A percentile compares a stretch with the other conserved stretches of the same genome.
These are phyloP conservation scores for Amanita muscaria DNA, from an alignment of 768 basidiomycete species.

Conservation along the genomic window DNA sequence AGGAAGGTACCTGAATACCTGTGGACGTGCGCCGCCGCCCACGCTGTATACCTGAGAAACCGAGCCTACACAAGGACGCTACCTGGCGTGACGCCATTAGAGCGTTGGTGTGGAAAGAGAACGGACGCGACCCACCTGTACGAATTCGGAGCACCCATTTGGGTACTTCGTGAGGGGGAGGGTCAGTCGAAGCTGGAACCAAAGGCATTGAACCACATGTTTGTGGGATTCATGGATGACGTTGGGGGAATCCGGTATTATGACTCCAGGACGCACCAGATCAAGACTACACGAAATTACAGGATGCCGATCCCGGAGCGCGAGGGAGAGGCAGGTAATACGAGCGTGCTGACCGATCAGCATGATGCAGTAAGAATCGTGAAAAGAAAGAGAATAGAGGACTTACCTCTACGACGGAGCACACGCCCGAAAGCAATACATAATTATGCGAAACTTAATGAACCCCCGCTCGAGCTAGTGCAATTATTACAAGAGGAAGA, in stretches of 20 bases:
- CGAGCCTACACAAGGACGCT: slow-evolving; percentile 9
- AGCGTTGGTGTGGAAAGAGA: slow-evolving; percentile 13
- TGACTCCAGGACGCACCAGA: not conserved
- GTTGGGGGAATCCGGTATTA: not conserved
- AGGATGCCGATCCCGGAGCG: not conserved
- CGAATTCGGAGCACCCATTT: slow-evolving; percentile 15
- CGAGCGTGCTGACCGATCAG: not conserved
- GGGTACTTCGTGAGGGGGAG: not conserved
- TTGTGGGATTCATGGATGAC: not conserved
- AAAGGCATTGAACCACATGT: not conserved
- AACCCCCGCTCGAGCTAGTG: not conserved
- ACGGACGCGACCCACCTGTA: slow-evolving; percentile 18
- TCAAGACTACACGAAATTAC: not conserved
- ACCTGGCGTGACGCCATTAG: slow-evolving; percentile 11
- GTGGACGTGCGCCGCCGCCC: slow-evolving; percentile 16
- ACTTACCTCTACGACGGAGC: not conserved
- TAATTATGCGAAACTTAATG: not conserved
- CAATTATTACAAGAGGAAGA: not conserved
- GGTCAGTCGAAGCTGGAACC: not conserved
- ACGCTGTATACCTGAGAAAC: slow-evolving; percentile 17
- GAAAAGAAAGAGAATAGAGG: no score
- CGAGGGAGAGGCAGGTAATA: not conserved
- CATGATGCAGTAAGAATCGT: no score
- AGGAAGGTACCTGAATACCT: slow-evolving; percentile 11
- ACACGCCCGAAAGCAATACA: not conserved